Conservation (phyloP, 305 asterid species). For the Fraxinus albicans region DNA sequence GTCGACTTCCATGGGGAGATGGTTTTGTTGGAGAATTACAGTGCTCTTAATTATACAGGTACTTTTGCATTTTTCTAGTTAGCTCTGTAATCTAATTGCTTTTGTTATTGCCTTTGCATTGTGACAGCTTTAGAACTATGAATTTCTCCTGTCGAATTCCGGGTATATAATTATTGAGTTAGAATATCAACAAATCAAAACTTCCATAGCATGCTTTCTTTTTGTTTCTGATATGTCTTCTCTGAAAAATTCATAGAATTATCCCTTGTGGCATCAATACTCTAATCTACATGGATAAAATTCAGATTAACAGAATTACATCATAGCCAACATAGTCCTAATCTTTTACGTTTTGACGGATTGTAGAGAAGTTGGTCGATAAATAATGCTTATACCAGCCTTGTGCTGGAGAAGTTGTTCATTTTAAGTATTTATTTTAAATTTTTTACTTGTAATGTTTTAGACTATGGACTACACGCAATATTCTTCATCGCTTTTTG, state of each 20-base stretch:
- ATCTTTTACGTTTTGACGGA: neutral
- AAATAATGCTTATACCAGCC: neutral
- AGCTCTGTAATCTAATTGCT: neutral
- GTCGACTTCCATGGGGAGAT: constrained; percentile 93
- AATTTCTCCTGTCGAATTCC: neutral
- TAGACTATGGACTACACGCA: neutral
- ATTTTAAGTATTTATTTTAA: neutral
- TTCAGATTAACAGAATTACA: neutral
- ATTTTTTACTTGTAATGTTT: neutral
- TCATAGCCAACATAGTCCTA: neutral
- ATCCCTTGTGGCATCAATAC: neutral
- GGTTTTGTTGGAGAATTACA: constrained; percentile 92
- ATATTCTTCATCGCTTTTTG: neutral
- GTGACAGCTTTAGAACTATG: neutral
- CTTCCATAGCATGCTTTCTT: neutral
- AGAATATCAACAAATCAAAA: neutral
- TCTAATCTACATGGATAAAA: neutral
- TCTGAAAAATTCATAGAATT: neutral
- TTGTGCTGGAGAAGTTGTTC: neutral
- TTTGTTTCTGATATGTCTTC: neutral
- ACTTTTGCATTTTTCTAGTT: neutral
- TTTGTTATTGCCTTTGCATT: neutral
- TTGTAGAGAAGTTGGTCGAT: neutral
- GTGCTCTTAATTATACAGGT: constrained; percentile 95
- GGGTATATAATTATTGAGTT: neutral